Evolutionary conservation across 2,329 filamentous ascomycete genomes (phyloP).

Genomic region (Trichoderma simmonsii): DNA sequence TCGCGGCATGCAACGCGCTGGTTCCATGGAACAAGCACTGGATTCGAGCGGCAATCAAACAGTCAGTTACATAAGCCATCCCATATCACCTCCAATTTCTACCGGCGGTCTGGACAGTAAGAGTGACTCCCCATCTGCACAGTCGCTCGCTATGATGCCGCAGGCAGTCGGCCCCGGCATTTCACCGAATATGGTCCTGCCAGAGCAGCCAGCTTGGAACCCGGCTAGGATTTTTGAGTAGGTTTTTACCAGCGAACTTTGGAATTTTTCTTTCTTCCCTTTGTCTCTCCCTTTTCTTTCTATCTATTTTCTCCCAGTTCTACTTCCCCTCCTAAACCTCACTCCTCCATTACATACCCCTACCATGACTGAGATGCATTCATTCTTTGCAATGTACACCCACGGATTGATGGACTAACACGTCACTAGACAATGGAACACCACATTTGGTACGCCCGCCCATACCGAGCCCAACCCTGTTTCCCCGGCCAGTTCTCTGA

Average conservation of each 20-base stretch:
- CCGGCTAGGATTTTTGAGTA: constrained; percentile 87
- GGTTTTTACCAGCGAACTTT: constrained; percentile 38
- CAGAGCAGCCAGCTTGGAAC: constrained; percentile 72
- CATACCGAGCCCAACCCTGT: constrained; percentile 33
- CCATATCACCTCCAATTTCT: constrained; percentile 79
- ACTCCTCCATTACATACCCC: background rate
- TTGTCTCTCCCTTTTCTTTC: too few relatives aligned
- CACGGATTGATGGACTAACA: background rate
- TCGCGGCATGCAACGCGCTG: constrained; percentile 45
- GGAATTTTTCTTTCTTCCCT: background rate
- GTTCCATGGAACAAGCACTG: constrained; percentile 54
- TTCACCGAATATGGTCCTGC: constrained; percentile 54
- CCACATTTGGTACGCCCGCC: constrained; percentile 76
- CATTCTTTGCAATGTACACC: background rate
- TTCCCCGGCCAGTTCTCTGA: constrained; percentile 50
- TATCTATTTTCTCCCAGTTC: background rate
- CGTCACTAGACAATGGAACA: constrained; percentile 83
- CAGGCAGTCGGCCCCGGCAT: constrained; percentile 53
- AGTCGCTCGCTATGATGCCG: constrained; percentile 69
- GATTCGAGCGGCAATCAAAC: constrained; percentile 52
- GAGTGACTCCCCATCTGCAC: constrained; percentile 70
- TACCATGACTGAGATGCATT: background rate
- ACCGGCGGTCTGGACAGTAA: constrained; percentile 69
- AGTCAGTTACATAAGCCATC: constrained; percentile 67
- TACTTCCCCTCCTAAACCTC: background rate